phyloP scores from a whole-genome alignment of 768 basidiomycete species.

The Boletus sp. region DNA sequence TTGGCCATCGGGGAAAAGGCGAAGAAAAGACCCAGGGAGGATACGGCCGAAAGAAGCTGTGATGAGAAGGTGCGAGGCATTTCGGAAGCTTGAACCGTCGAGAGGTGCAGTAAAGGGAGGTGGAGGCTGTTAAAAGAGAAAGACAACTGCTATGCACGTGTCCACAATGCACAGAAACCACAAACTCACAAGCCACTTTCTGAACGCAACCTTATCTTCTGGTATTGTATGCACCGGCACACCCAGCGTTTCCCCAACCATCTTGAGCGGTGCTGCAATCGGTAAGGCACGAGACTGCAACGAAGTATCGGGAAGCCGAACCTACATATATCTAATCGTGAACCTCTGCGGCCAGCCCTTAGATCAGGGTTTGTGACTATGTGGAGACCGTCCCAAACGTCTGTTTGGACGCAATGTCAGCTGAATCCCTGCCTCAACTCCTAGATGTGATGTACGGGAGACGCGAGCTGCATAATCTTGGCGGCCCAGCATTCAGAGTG shows the following conservation, averaged over 20 bases:
- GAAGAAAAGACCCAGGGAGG: conserved; percentile 58
- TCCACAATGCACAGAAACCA: not conserved
- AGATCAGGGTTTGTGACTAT: conserved; percentile 74
- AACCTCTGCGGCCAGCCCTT: conserved; percentile 58
- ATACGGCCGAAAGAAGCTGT: conserved; percentile 93
- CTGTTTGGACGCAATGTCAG: conserved; percentile 39
- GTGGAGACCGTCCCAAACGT: conserved; percentile 68
- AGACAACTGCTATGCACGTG: not conserved
- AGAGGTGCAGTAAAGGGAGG: conserved; percentile 29
- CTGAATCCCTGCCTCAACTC: not conserved
- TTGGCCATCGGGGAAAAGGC: conserved; percentile 52
- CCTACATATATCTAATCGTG: conserved; percentile 53
- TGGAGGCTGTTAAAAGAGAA: conserved; percentile 39
- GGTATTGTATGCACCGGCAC: conserved; percentile 65
- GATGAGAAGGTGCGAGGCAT: conserved; percentile 57
- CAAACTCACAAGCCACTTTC: conserved; percentile 55
- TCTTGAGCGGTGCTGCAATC: conserved; percentile 64
- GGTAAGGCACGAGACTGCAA: not conserved
- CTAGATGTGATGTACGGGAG: not conserved
- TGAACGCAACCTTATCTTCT: conserved; percentile 54
- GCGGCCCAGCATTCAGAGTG: not conserved
- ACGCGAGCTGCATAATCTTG: not conserved
- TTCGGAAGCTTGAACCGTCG: conserved; percentile 16
- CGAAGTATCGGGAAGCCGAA: not conserved
- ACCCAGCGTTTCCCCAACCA: conserved; percentile 48